phyloP scores from a whole-genome alignment of 495 filamentous ascomycete species.

The Talaromyces nanjingensis region DNA sequence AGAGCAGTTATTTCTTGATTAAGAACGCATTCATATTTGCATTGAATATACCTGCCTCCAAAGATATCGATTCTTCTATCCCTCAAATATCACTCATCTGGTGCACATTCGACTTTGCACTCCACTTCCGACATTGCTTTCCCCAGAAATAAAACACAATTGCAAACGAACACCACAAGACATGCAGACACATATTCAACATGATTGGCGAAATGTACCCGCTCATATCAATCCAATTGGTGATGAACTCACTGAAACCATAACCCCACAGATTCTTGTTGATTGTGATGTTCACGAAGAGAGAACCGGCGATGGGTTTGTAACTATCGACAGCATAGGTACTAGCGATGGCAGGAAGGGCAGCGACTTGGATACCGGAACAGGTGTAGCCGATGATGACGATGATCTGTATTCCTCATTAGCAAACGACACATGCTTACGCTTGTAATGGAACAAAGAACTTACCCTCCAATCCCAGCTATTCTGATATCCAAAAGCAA shows the following conservation, averaged over 20 bases:
- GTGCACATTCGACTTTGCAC: conserved; percentile 46
- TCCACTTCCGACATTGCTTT: conserved; percentile 50
- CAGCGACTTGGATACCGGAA: conserved; percentile 51
- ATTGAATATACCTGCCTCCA: neutral
- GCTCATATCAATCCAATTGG: conserved; percentile 25
- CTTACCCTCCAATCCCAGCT: conserved; percentile 47
- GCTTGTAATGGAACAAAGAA: neutral
- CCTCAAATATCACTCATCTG: neutral
- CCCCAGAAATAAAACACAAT: conserved; percentile 51
- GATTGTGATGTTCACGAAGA: conserved; percentile 47
- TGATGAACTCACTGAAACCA: conserved; percentile 43
- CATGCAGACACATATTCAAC: conserved; percentile 46
- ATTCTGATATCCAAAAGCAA: conserved; percentile 52
- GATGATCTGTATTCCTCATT: conserved; percentile 22
- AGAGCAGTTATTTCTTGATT: neutral
- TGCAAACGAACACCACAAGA: conserved; percentile 45
- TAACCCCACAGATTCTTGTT: conserved; percentile 33
- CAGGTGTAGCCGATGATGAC: conserved; percentile 47
- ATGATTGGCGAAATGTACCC: conserved; percentile 42
- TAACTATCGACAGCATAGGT: conserved; percentile 57
- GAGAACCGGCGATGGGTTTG: conserved; percentile 51
- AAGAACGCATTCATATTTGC: neutral
- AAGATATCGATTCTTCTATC: neutral
- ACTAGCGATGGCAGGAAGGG: conserved; percentile 42
- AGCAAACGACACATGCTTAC: neutral